Percentiles rank a stretch among this genome's conserved stretches.
phyloP scores from a whole-genome alignment of 176 grass and related monocot genomes.

The Saccharum officinarum region DNA sequence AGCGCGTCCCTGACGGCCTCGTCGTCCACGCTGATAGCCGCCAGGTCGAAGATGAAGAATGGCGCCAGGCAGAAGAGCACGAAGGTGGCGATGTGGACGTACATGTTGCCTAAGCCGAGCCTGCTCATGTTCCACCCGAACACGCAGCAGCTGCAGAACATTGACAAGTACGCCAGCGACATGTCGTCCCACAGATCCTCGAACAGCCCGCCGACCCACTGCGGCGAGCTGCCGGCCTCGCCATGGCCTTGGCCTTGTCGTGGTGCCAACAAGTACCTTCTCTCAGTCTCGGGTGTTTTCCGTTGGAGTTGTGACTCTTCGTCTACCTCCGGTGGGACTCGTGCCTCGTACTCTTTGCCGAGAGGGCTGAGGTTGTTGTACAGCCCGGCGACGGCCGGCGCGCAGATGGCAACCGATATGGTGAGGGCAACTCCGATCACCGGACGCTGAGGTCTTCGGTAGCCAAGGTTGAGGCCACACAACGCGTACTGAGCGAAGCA shows the following conservation, averaged over 20 bases:
- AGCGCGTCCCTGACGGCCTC: constrained; percentile 47
- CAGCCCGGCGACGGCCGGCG: constrained; percentile 60
- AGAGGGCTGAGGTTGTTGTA: constrained; percentile 82
- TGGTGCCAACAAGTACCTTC: constrained; percentile 44
- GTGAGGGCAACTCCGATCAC: constrained; percentile 62
- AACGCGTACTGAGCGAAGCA: constrained; percentile 77
- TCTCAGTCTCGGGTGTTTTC: constrained; percentile 54
- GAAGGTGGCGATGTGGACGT: constrained; percentile 71
- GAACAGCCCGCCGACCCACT: constrained; percentile 49
- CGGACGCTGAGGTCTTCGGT: constrained; percentile 40
- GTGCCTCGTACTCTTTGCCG: constrained; percentile 64
- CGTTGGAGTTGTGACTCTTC: constrained; percentile 38
- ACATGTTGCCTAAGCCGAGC: too few species aligned
- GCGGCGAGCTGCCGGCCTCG: neutral
- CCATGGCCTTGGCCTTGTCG: neutral
- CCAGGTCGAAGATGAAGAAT: constrained; percentile 82
- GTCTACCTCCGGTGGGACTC: constrained; percentile 20
- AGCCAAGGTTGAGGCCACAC: constrained; percentile 72
- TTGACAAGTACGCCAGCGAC: constrained; percentile 60
- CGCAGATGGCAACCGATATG: constrained; percentile 50
- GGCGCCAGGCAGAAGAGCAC: constrained; percentile 79
- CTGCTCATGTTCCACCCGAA: constrained; percentile 49
- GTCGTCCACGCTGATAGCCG: constrained; percentile 70
- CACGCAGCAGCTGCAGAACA: constrained; percentile 87
- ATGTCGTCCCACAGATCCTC: constrained; percentile 75